These are phyloP conservation scores for Sicyos baderoa DNA, from an alignment of 306 rosid genomes.

Conservation along the genomic window DNA sequence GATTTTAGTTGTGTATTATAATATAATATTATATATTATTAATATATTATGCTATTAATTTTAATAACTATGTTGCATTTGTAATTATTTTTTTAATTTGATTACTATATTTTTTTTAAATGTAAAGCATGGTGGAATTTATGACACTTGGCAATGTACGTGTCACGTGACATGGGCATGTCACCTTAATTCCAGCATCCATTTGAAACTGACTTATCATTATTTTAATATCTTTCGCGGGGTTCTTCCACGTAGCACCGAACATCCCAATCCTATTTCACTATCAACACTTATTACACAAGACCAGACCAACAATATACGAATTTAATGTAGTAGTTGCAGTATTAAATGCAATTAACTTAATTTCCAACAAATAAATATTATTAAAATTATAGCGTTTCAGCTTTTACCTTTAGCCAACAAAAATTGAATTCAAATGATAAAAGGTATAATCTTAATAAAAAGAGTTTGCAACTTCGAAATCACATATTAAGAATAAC, in stretches of 20 bases:
- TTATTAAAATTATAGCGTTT: neutral
- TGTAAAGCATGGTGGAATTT: neutral
- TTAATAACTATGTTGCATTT: no score
- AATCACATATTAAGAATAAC: no score
- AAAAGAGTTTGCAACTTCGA: no score
- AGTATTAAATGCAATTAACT: neutral
- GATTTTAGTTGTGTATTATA: no score
- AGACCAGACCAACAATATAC: neutral
- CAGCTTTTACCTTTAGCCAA: no score
- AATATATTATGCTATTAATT: no score
- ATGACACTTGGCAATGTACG: neutral
- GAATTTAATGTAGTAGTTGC: neutral
- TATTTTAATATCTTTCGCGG: conserved; percentile 6
- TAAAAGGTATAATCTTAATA: no score
- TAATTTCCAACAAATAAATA: neutral
- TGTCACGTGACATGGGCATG: conserved; percentile 14
- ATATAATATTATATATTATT: no score
- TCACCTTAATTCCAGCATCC: conserved; percentile 16
- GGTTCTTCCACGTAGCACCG: conserved; percentile 16
- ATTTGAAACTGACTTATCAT: neutral
- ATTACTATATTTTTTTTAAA: no score
- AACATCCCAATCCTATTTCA: neutral
- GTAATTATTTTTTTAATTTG: no score
- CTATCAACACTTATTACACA: neutral
- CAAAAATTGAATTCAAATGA: no score